Evolutionary conservation across 352 stramenopile species (phyloP), one percentile per base, ranked within the genome.

Genomic region (Phytopythium litorale): DNA sequence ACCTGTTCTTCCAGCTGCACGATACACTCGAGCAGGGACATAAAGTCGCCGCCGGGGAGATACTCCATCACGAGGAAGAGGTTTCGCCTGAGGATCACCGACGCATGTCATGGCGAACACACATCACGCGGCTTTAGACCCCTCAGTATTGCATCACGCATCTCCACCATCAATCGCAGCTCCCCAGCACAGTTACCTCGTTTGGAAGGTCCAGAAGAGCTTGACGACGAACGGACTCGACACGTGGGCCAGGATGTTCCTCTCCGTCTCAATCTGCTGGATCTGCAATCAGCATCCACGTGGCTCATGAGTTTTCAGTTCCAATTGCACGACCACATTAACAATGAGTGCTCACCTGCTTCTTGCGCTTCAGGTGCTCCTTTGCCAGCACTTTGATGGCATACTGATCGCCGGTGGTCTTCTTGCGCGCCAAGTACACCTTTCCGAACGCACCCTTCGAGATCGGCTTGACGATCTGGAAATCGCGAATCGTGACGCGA

Each of bases 31-130:
- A 97, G 57, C 49, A 97, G 68, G 18, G 89, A 94, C 79, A 96
- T 95, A 46, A 97, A 95, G 66, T 97, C 89, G 32, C 90, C 90
- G 12, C 90, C 90, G 45, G 87, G 84, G 8, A 96, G 72, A 67
- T 97, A 97, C 37, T 97, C 88, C 88, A 97, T 97, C 51, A 96
- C 88, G 35, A 97, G 72, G 64, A 95, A 97, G 19, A 97, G 63
- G 59, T 95, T 93, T 25, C 72, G 70, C 60, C 84, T 93, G 56
- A 21, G 12, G 18, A 58, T 32, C 37, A 54, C 9, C 16, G 56
- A 23, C 55, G 16, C 35, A 49, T 33, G 11, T 13, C 13, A 35
- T n/a, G 2, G 12, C 12, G 5, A 33, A 8, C 48, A 32, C 46
- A 53, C 23, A 53, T 0, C 7, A 18, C 16, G 28, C 21, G 23